Evolutionary conservation across 2,329 filamentous ascomycete genomes (phyloP).

Genomic region (Exophiala alcalophila): DNA sequence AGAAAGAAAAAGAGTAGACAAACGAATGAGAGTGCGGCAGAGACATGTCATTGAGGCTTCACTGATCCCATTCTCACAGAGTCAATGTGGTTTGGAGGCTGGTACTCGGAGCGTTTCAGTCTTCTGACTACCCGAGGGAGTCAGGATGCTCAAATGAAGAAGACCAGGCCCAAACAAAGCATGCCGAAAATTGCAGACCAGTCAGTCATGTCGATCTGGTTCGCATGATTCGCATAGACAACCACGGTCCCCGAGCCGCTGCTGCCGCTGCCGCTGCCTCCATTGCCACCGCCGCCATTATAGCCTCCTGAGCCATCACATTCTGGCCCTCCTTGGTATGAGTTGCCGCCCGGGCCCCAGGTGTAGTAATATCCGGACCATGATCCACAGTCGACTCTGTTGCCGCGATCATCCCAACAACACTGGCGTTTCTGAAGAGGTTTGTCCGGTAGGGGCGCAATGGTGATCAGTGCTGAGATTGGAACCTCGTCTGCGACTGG

Average conservation of each 20-base stretch:
- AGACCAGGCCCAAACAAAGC: conserved; percentile 12
- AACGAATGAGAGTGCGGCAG: too few species aligned
- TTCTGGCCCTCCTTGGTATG: conserved; percentile 26
- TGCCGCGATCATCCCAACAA: conserved; percentile 31
- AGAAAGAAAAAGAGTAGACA: too few species aligned
- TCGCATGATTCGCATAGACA: conserved; percentile 17
- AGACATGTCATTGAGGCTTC: neutral
- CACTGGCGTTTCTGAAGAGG: conserved; percentile 27
- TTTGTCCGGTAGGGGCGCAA: conserved; percentile 25
- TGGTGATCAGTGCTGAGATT: conserved; percentile 26
- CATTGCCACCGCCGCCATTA: conserved; percentile 10
- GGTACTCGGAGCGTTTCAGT: neutral
- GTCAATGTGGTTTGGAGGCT: too few species aligned
- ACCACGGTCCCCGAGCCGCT: conserved; percentile 16
- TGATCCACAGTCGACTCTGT: conserved; percentile 30
- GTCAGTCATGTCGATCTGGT: conserved; percentile 7
- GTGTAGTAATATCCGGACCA: conserved; percentile 33
- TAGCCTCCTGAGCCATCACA: conserved; percentile 17
- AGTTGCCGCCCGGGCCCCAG: conserved; percentile 30
- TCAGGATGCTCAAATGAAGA: conserved; percentile 24
- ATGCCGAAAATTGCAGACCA: conserved; percentile 16
- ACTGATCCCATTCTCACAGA: too few species aligned
- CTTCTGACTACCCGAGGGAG: too few species aligned
- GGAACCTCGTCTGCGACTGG: conserved; percentile 4
- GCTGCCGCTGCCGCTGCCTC: conserved; percentile 6